A percentile compares a stretch with the other conserved stretches of the same genome.
Conservation (phyloP, 78 protist genomes). For the Guillardia theta region DNA sequence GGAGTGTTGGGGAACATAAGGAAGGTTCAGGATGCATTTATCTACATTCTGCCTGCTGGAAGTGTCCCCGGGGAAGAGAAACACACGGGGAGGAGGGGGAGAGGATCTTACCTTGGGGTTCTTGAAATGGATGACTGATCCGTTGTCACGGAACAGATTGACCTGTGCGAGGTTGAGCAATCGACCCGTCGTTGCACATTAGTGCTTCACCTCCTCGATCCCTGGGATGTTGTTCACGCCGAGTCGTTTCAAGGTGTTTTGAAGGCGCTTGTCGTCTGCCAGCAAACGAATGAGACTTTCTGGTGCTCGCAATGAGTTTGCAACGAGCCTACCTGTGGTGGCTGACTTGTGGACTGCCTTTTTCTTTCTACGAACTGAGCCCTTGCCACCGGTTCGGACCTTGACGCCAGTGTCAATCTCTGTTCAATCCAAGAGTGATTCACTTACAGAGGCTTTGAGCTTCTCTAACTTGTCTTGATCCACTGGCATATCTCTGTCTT, state of each 20-base stretch:
- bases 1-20: too few relatives aligned
- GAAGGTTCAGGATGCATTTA: too few relatives aligned
- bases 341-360: constrained; percentile 63
- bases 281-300: background rate
- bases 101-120: constrained; percentile 47
- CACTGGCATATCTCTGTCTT: background rate
- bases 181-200: background rate
- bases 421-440: background rate
- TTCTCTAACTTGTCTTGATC: background rate
- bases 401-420: background rate
- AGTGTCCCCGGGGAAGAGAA: too few relatives aligned
- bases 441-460: background rate
- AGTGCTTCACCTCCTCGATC: constrained; percentile 50
- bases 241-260: constrained; percentile 50
- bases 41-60: too few relatives aligned
- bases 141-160: constrained; percentile 64
- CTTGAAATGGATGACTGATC: constrained; percentile 61
- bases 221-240: constrained; percentile 61
- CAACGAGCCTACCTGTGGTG: constrained; percentile 44
- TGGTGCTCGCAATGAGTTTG: background rate
- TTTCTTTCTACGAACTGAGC: constrained; percentile 80
- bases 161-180: background rate
- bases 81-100: background rate
- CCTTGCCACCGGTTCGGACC: constrained; percentile 86
- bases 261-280: background rate